A percentile compares a stretch with the other conserved stretches of the same genome.
These are phyloP conservation scores for Thraustochytrium sp. DNA, from an alignment of 352 stramenopile species.

Conservation along the genomic window DNA sequence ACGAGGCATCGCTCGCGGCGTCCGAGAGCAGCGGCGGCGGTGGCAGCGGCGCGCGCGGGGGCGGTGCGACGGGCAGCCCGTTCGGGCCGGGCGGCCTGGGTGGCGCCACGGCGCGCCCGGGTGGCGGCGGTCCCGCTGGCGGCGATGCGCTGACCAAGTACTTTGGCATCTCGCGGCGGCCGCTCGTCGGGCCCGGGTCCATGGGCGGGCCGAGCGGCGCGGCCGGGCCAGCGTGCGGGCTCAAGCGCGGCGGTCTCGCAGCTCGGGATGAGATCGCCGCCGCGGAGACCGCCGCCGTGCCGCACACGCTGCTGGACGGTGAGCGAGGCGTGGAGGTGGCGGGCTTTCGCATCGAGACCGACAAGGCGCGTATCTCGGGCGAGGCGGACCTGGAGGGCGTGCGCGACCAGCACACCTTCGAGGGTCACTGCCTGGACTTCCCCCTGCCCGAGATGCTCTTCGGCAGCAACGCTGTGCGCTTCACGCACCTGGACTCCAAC, in stretches of 20 bases:
- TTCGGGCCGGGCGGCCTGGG: background rate
- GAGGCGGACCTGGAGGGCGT: slow-evolving; percentile 21
- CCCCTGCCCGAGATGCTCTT: slow-evolving; percentile 44
- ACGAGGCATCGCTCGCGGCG: background rate
- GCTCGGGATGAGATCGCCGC: background rate
- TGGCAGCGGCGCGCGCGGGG: background rate
- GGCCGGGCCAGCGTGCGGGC: background rate
- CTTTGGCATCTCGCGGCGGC: background rate
- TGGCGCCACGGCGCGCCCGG: background rate
- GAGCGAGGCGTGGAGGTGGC: slow-evolving; percentile 1
- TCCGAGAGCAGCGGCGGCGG: background rate
- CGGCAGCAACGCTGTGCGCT: slow-evolving; percentile 27
- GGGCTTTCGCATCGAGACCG: slow-evolving; percentile 34
- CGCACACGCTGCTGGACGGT: background rate
- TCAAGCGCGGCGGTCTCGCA: too few relatives aligned
- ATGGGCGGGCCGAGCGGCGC: background rate
- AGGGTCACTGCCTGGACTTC: slow-evolving; percentile 37
- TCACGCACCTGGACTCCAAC: slow-evolving; percentile 34
- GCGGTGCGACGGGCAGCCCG: background rate
- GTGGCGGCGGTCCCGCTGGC: background rate
- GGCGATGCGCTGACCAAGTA: slow-evolving; percentile 9
- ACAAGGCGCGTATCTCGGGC: slow-evolving; percentile 39
- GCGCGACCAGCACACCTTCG: background rate
- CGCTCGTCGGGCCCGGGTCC: background rate
- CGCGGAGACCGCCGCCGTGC: background rate